Conservation (phyloP, 208 protist species). For the Crithidia mellificae region DNA sequence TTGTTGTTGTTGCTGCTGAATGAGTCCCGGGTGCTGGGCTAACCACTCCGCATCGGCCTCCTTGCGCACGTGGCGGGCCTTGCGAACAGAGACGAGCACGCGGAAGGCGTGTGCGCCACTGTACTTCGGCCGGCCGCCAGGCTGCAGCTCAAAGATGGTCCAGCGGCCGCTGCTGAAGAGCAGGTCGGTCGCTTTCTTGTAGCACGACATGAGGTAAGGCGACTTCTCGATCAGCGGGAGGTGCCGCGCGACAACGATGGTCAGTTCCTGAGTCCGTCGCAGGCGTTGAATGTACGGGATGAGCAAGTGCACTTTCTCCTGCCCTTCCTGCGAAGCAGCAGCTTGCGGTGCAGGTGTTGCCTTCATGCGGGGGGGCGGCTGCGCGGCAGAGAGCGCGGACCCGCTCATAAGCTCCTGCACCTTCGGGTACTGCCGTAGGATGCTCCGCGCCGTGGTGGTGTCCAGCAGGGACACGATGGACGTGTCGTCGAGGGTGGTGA, state of each 20-base stretch:
- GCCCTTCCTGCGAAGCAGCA: too few species aligned
- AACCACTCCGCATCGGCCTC: constrained; percentile 34
- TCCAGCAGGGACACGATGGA: constrained; percentile 32
- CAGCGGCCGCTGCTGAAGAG: constrained; percentile 80
- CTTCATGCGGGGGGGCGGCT: neutral
- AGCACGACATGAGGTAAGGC: constrained; percentile 57
- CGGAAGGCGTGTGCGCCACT: constrained; percentile 28
- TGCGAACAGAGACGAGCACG: constrained; percentile 63
- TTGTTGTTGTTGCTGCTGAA: constrained; percentile 5
- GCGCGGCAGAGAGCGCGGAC: too few species aligned
- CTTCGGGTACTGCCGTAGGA: constrained; percentile 39
- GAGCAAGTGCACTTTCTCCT: constrained; percentile 18
- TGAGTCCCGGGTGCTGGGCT: constrained; percentile 13
- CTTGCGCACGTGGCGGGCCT: constrained; percentile 32
- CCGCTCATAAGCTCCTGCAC: constrained; percentile 12
- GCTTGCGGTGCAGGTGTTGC: neutral
- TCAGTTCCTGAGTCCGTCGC: constrained; percentile 60
- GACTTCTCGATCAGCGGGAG: constrained; percentile 64
- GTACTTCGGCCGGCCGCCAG: constrained; percentile 52
- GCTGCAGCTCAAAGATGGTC: constrained; percentile 73
- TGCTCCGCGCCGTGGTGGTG: constrained; percentile 27
- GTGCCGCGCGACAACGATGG: constrained; percentile 67
- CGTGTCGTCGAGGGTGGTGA: constrained; percentile 35
- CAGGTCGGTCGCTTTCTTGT: constrained; percentile 60
- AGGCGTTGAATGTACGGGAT: constrained; percentile 76